Percentiles rank a stretch among this genome's conserved stretches.
These are phyloP conservation scores for Orobanche coerulescens DNA, from an alignment of 257 asterid species.

Conservation along the genomic window DNA sequence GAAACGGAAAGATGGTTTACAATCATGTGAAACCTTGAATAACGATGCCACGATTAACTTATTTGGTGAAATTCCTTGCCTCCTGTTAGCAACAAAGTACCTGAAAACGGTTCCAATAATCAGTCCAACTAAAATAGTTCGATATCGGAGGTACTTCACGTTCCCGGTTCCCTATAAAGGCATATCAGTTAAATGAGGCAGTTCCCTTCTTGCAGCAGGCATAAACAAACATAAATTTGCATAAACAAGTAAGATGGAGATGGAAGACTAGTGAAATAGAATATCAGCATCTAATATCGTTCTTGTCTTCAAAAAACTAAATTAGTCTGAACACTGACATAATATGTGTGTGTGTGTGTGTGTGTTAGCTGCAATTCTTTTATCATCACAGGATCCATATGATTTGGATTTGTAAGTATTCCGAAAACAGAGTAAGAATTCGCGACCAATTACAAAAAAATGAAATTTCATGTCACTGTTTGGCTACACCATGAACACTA, in stretches of 20 bases:
- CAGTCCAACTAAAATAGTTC: background rate
- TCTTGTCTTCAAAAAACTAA: background rate
- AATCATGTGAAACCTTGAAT: conserved; percentile 48
- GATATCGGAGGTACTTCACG: background rate
- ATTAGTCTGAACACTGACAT: background rate
- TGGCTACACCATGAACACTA: too few species aligned
- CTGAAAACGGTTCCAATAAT: conserved; percentile 35
- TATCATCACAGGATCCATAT: background rate
- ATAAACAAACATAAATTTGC: background rate
- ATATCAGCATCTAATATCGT: background rate
- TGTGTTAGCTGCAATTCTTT: background rate
- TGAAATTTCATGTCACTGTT: too few species aligned
- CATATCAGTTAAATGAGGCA: background rate
- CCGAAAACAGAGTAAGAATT: background rate
- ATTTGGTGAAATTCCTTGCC: conserved; percentile 48
- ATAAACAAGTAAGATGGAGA: background rate
- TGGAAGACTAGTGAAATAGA: background rate
- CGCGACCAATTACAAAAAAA: background rate
- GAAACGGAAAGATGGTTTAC: background rate
- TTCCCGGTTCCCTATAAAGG: background rate
- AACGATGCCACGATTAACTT: conserved; percentile 50
- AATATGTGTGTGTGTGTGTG: background rate
- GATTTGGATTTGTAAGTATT: background rate
- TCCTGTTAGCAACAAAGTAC: conserved; percentile 56
- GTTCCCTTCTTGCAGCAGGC: background rate